Evolutionary conservation across 805 yeast genomes (phyloP), one percentile per base, ranked within the genome.

Genomic region (Candida suzukii): DNA sequence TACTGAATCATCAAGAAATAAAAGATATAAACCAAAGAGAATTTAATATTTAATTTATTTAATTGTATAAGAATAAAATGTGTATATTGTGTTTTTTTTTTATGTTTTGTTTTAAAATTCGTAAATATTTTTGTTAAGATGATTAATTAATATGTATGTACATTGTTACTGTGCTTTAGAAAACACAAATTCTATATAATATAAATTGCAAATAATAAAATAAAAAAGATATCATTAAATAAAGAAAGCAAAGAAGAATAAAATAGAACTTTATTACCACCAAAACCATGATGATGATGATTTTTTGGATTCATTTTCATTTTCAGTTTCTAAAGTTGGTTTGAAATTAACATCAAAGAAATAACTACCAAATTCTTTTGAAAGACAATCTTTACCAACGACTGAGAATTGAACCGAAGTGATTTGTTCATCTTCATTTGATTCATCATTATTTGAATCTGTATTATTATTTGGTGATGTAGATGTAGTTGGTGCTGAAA

Each of bases 341-440:
- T 73, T 74, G 47, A 65, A 70, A 45, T 69, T 74, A 11, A 78
- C 73, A 53, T 74, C 83, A 19, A 31, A 31, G 7, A 31, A 31
- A 31, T 31, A 31, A 7, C 22, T 31, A 18, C 35, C 35, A 46
- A 58, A 57, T 8, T 53, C 47, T 29, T 46, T 53, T 13, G 66
- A 62, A 12, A 59, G 44, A 19, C 44, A 44, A 11, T 45, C 35
- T 38, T 51, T 56, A 6, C 50, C 42, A 26, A 52, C 43, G 18
- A 52, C 42, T 21, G 53, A 47, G 35, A 50, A 51, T 10, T 47
- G 44, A 28, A 56, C 59, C 21, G 56, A 50, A 8, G 56, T 44
- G 17, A 30, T 40, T 12, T 38, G 41, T 18, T 50, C 52, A 4
- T 44, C 51, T 14, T 49, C 37, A 34, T 34, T 34, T 7, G 37